Evolutionary conservation across 345 rosid species (phyloP).

Genomic region (Excoecaria agallocha): DNA sequence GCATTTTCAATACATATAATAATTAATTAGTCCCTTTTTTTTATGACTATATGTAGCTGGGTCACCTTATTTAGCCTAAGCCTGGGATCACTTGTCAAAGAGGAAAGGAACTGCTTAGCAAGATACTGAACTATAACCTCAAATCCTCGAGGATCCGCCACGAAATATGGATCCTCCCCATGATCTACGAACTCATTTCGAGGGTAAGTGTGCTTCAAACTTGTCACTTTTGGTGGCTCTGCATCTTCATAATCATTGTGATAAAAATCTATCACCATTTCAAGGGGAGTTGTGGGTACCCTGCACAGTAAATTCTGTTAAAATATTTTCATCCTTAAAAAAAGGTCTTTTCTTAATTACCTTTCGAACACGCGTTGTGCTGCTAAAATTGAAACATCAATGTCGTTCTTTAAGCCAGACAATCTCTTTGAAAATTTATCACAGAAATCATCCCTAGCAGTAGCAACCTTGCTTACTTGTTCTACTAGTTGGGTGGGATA

Average conservation of each 20-base stretch:
- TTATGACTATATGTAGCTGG: no score
- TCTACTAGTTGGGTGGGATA: slow-evolving; percentile 18
- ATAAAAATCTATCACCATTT: slow-evolving; percentile 38
- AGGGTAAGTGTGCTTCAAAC: slow-evolving; percentile 33
- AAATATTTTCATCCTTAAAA: not conserved
- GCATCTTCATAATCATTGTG: slow-evolving; percentile 31
- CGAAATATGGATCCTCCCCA: slow-evolving; percentile 28
- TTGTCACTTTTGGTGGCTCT: slow-evolving; percentile 34
- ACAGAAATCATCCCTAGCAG: slow-evolving; percentile 19
- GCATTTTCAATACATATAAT: not conserved
- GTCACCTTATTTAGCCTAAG: slow-evolving; percentile 33
- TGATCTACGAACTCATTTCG: slow-evolving; percentile 19
- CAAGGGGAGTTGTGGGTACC: slow-evolving; percentile 34
- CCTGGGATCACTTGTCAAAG: slow-evolving; percentile 23
- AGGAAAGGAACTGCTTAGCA: slow-evolving; percentile 25
- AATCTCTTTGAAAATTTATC: slow-evolving; percentile 6
- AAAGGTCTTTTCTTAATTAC: not conserved
- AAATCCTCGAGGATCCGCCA: slow-evolving; percentile 32
- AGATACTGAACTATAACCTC: slow-evolving; percentile 26
- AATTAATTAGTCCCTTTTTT: not conserved
- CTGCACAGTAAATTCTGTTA: not conserved
- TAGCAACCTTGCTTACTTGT: not conserved
- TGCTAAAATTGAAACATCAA: slow-evolving; percentile 25
- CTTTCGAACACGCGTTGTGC: slow-evolving; percentile 20
- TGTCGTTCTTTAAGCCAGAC: slow-evolving; percentile 9